Base-by-base conservation (phyloP, 179 eudicot genomes). In the Camellia oleifera region DNA sequence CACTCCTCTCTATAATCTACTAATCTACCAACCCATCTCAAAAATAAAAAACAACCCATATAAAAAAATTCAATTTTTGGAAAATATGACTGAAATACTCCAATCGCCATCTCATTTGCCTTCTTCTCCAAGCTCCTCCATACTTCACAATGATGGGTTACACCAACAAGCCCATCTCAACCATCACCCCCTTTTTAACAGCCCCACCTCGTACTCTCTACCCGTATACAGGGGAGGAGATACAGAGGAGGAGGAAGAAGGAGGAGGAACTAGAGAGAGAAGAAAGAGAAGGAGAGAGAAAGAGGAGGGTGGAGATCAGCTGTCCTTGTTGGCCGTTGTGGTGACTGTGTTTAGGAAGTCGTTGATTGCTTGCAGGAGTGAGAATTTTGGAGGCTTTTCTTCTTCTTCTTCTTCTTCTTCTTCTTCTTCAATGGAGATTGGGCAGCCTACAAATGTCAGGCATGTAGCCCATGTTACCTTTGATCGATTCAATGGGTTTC, bases 381-480 rank as follows among this genome's bases (percentile, higher is more conserved):
- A 70, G 65, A 76, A 85, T 12, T 81, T 75, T 58, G 85, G 67
- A 74, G 84, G 64, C 77, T 61, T 76, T 69, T 79, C 66, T 79
- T 78, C 82, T 69, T 7, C 69, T 40, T 79, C 74, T 23, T 23
- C 26, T 69, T 79, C 69, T 40, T 79, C 74, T 50, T 46, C 69
- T 40, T 79, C 74, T 50, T 46, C 48, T 48, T 45, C 83, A 40
- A 94, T 94, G 98, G 97, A 94, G 87, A 92, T 94, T 79, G 93
- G 98, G 42, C 69, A 81, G 72, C 98, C 98, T 53, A 88, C 91
- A n/a, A 85, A 92, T 87, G 98, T 92, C 1, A 88, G 97, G 52
- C 98, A 94, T 85, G 97, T 94, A 20, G 95, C 97, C 13, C 98
- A 94, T 88, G 98, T 94, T 56, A 94, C 95, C 2, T 94, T 94